Conservation (phyloP, 257 asterid genomes). For the Ligustrum vulgare region DNA sequence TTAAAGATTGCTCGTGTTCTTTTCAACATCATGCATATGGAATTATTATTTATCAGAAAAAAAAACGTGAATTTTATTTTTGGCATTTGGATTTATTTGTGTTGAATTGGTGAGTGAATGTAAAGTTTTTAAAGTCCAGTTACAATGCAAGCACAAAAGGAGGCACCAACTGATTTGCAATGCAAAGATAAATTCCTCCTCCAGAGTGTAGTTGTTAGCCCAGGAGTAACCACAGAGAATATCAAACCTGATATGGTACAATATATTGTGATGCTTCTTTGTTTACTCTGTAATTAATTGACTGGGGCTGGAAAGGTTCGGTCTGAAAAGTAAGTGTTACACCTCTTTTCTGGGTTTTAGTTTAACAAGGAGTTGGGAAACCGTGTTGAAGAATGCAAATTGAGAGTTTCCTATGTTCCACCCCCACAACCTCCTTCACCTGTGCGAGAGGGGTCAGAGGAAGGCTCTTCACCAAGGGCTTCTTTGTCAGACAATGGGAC, state of each 20-base stretch:
- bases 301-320: conserved; percentile 2
- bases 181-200: conserved; percentile 79
- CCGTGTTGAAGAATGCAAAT: conserved; percentile 70
- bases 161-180: conserved; percentile 72
- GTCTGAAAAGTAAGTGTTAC: conserved; percentile 5
- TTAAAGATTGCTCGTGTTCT: neutral
- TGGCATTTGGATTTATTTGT: neutral
- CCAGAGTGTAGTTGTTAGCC: conserved; percentile 59
- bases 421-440: conserved; percentile 80
- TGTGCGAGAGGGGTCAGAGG: conserved; percentile 75
- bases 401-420: conserved; percentile 65
- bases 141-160: conserved; percentile 84
- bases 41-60: neutral
- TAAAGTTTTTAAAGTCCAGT: conserved; percentile 38
- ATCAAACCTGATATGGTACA: conserved; percentile 69
- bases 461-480: conserved; percentile 64
- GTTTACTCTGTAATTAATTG: conserved; percentile 7
- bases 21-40: neutral
- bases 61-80: neutral
- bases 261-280: neutral
- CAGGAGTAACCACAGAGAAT: conserved; percentile 54
- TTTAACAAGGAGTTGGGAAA: conserved; percentile 60
- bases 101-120: conserved; percentile 10
- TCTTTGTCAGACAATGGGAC: conserved; percentile 50
- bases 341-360: conserved; percentile 33